These are phyloP conservation scores for Angomonas deanei DNA, from an alignment of 208 protist species.

Conservation along the genomic window DNA sequence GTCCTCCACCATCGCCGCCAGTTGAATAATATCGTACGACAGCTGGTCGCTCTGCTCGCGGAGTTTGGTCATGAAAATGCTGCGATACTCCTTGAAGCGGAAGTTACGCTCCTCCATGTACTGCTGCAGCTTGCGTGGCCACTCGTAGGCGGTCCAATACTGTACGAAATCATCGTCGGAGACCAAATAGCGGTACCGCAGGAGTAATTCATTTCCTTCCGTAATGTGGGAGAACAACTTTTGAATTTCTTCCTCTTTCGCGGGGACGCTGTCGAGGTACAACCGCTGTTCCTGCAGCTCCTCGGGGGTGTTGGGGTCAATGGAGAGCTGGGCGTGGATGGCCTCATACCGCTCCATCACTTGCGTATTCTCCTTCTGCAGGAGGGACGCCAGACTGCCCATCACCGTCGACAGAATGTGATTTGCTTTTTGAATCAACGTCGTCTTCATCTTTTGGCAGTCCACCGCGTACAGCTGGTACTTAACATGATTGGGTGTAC, in stretches of 20 bases:
- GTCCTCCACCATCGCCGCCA: constrained; percentile 78
- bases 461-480: constrained; percentile 89
- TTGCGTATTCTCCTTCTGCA: constrained; percentile 46
- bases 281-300: constrained; percentile 84
- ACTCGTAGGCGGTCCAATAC: constrained; percentile 89
- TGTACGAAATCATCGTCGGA: constrained; percentile 62
- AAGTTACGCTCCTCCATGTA: constrained; percentile 87
- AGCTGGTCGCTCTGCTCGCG: constrained; percentile 85
- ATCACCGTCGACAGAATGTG: constrained; percentile 65
- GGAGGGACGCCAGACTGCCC: constrained; percentile 50
- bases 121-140: constrained; percentile 88
- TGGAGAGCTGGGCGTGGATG: constrained; percentile 62
- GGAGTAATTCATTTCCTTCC: constrained; percentile 77
- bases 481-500: constrained; percentile 84
- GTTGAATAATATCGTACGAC: constrained; percentile 73
- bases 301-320: constrained; percentile 85
- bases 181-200: constrained; percentile 74
- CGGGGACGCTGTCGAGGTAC: constrained; percentile 69
- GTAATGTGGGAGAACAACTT: constrained; percentile 63
- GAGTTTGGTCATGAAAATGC: constrained; percentile 83
- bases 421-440: constrained; percentile 44
- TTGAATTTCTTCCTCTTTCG: constrained; percentile 68
- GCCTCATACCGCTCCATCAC: constrained; percentile 67
- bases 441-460: constrained; percentile 82
- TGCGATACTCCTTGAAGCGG: constrained; percentile 88